Conservation (phyloP, 2,329 filamentous ascomycete species). For the Curvularia sp. region DNA sequence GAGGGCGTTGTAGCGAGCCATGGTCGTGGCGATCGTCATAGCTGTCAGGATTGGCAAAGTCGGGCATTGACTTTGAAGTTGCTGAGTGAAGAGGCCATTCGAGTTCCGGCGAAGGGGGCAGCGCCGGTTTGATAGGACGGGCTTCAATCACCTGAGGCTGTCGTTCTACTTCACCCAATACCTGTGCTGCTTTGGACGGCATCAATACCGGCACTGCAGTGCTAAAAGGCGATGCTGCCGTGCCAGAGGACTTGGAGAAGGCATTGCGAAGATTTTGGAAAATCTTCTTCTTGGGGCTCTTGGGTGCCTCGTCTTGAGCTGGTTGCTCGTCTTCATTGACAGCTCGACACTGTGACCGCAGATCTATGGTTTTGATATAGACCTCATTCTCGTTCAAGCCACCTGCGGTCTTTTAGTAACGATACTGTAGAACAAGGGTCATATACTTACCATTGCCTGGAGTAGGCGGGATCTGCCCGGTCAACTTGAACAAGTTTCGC, state of each 20-base stretch:
- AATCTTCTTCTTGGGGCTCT: slow-evolving; percentile 53
- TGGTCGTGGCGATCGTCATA: slow-evolving; percentile 16
- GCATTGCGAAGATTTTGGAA: slow-evolving; percentile 44
- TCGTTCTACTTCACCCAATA: slow-evolving; percentile 43
- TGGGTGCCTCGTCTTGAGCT: slow-evolving; percentile 26
- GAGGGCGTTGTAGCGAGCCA: slow-evolving; percentile 8
- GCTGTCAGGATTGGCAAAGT: slow-evolving; percentile 20
- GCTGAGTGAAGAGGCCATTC: slow-evolving; percentile 31
- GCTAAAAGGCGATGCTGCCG: neutral
- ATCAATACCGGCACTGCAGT: slow-evolving; percentile 16
- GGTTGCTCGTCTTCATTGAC: slow-evolving; percentile 20
- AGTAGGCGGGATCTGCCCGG: slow-evolving; percentile 38
- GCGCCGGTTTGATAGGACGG: slow-evolving; percentile 27
- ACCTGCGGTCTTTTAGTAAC: slow-evolving; percentile 8
- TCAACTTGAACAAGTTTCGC: slow-evolving; percentile 44
- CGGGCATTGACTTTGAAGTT: slow-evolving; percentile 37
- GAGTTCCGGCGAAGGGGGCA: slow-evolving; percentile 15
- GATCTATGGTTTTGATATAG: slow-evolving; percentile 30
- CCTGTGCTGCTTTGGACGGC: slow-evolving; percentile 39
- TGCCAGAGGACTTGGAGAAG: slow-evolving; percentile 29
- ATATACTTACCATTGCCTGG: slow-evolving; percentile 26
- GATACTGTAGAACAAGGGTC: neutral
- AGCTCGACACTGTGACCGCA: slow-evolving; percentile 29
- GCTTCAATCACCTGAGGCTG: slow-evolving; percentile 21
- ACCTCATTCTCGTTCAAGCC: slow-evolving; percentile 18